Percentiles rank a stretch among this genome's conserved stretches.
Evolutionary conservation across 345 rosid genomes (phyloP).

Genomic region (Salix suchowensis): DNA sequence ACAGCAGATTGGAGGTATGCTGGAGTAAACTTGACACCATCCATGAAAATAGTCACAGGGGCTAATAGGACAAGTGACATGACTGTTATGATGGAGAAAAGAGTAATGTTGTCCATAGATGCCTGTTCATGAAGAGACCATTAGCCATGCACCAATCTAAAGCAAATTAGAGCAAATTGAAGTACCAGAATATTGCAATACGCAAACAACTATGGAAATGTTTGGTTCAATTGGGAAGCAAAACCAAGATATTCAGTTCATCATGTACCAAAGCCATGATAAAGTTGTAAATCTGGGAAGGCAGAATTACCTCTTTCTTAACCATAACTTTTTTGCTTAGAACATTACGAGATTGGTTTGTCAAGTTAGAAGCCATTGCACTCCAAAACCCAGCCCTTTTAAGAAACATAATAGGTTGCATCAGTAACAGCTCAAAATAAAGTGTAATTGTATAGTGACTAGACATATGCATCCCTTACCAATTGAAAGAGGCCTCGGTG

Average conservation of each 20-base stretch:
- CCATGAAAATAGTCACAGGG: constrained; percentile 73
- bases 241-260: not conserved
- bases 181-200: not conserved
- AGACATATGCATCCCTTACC: constrained; percentile 37
- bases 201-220: not conserved
- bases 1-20: constrained; percentile 75
- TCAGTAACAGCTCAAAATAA: not conserved
- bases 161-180: not conserved
- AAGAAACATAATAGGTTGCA: not conserved
- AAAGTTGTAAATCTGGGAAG: not conserved
- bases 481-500: constrained; percentile 89
- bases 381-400: constrained; percentile 37
- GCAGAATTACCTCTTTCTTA: constrained; percentile 74
- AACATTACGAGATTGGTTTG: constrained; percentile 36
- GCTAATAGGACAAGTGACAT: constrained; percentile 83
- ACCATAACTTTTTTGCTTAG: constrained; percentile 84
- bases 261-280: not conserved
- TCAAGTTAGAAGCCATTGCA: constrained; percentile 37
- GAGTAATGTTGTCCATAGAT: constrained; percentile 91
- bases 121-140: constrained; percentile 47
- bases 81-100: constrained; percentile 93
- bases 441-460: not conserved
- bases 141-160: not conserved
- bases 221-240: not conserved
- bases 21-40: constrained; percentile 92